Conservation (phyloP, 2,329 filamentous ascomycete genomes). For the Penicillium sp. region DNA sequence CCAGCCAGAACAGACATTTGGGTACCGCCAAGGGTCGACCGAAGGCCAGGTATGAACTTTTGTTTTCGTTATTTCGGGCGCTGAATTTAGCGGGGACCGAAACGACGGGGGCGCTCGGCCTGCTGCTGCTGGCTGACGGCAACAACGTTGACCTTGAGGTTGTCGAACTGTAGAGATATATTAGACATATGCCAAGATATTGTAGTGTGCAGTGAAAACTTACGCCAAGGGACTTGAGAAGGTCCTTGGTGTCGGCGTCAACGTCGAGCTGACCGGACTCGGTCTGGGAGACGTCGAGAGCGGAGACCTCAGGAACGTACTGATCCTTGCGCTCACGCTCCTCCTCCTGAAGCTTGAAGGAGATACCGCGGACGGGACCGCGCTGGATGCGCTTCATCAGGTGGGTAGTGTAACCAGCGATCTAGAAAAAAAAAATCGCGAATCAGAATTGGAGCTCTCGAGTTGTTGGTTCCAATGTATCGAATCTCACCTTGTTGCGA, state of each 20-base stretch:
- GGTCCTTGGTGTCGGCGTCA: conserved; percentile 96
- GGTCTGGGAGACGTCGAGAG: conserved; percentile 94
- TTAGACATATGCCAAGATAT: conserved; percentile 2
- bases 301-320: conserved; percentile 98
- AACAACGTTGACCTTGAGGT: conserved; percentile 94
- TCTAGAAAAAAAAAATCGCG: conserved; percentile 50
- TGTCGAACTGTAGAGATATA: conserved; percentile 71
- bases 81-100: conserved; percentile 47
- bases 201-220: conserved; percentile 45
- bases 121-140: conserved; percentile 84
- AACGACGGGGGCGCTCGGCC: conserved; percentile 76
- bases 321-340: conserved; percentile 99
- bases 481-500: conserved; percentile 84
- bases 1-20: conserved; percentile 28
- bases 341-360: conserved; percentile 99
- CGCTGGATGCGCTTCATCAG: conserved; percentile 99
- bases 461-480: background rate
- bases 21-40: conserved; percentile 31
- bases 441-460: conserved; percentile 1
- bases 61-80: conserved; percentile 20
- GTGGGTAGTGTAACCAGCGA: conserved; percentile 97
- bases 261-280: conserved; percentile 93
- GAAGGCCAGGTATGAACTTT: conserved; percentile 29
- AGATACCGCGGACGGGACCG: conserved; percentile 98
- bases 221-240: conserved; percentile 98